Evolutionary conservation across 208 protist genomes (phyloP), one percentile per base, ranked within the genome.

Genomic region (Lotmaria passim): DNA sequence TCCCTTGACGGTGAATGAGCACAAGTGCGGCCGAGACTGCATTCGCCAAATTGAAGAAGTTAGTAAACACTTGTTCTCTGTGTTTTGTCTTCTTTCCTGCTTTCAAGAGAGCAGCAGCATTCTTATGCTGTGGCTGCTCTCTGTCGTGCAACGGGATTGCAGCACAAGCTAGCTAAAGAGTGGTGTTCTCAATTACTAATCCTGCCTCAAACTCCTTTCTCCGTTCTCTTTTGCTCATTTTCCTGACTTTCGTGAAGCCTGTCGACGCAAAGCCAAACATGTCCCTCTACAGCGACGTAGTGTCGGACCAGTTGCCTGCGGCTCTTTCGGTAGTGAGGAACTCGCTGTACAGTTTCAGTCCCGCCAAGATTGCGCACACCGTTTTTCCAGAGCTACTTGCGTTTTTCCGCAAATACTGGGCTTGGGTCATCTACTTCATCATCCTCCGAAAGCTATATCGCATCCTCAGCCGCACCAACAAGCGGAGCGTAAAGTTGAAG

Each of bases 391-490:
- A 68, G 47, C 19, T 79, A 19, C 8, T 70, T 26, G 44, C 46
- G n/a, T 73, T 77, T 26, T 64, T 79, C 8, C 44, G 68, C 10
- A 73, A 74, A 24, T 83, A 83, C 60, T 79, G 72, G 73, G 57
- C 39, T 44, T 76, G 66, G 59, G 65, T n/a, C 2, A 43, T 83
- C 14, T 83, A 83, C 64, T 83, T 79, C 52, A 31, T 83, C 26
- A 67, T 79, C 59, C 15, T 79, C 26, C 64, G 73, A 12, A 83
- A 83, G 59, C 53, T 83, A 1, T 75, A 73, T 50, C 68, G 78
- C 51, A 67, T 79, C 4, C 55, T 73, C 34, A 73, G 52, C 23
- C 65, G 59, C 33, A 65, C 48, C 12, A 66, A 67, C 36, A 73
- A 64, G 43, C 64, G 65, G 7, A 46, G 23, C 11, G 30, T 63